Evolutionary conservation across 495 filamentous ascomycete genomes (phyloP), one percentile per base, ranked within the genome.

Genomic region (Penicillium odoratum): DNA sequence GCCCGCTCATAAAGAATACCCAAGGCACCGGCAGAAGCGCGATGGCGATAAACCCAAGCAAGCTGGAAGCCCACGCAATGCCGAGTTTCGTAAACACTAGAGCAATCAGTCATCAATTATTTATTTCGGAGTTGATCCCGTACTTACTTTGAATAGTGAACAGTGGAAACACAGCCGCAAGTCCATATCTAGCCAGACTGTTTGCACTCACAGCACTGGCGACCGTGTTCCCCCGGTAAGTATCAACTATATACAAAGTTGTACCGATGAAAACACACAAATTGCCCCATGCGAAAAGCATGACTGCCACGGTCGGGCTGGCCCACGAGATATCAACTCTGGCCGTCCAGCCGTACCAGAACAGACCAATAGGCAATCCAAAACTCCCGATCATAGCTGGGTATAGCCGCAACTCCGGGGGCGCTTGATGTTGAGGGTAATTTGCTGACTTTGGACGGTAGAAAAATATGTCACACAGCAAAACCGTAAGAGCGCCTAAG

Each of bases 241-340:
- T 75, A 53, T 90, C 87, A 21, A 81, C 69, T 0, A 85, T 68
- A 58, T 88, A 89, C 49, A 69, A 62, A 28, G 72, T 70, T 53
- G 63, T 50, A 42, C 61, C 55, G 10, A 81, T 75, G 50, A 87
- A 88, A 7, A 88, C 69, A 57, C 73, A 76, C 5, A 89, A 61
- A 15, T 86, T 88, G 3, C 86, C 87, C 79, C 82, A 89, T 0
- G 82, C 85, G 66, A 91, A 90, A 1, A 85, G 75, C 26, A 87
- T 69, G 6, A 84, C 79, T 4, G 85, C 78, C 67, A 81, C 59
- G 68, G 83, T 45, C 68, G 72, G 69, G 31, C 58, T 65, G 8
- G 64, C 60, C 78, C 83, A 74, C 64, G 69, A 57, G 42, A 76
- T 62, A n/a, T 57, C 53, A 0, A 16, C 7, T 9, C 61, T 59